Conservation (phyloP, 305 asterid species). For the Solanum hybrid region DNA sequence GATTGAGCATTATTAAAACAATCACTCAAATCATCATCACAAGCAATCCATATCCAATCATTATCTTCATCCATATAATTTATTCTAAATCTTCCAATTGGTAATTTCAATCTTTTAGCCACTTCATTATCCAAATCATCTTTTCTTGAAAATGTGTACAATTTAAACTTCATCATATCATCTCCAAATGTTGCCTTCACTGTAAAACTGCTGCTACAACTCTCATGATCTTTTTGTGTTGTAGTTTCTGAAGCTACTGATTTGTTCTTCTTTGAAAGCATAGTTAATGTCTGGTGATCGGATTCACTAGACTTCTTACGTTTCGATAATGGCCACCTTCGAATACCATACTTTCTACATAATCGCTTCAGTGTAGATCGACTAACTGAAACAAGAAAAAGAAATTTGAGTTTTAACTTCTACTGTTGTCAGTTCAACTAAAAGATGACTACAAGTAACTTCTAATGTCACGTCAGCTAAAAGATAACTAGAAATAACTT, state of each 20-base stretch:
- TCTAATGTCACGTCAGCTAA: background rate
- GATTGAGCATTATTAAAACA: conserved; percentile 2
- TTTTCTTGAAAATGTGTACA: background rate
- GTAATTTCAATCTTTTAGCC: background rate
- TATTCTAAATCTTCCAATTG: background rate
- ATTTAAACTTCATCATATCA: background rate
- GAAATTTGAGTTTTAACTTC: background rate
- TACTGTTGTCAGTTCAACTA: background rate
- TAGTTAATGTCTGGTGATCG: background rate
- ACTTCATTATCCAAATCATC: conserved; percentile 1
- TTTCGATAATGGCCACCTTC: conserved; percentile 64
- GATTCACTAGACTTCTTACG: background rate
- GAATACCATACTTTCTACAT: conserved; percentile 84
- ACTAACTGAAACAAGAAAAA: conserved; percentile 47
- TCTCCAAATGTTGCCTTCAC: conserved; percentile 8
- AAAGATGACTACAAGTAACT: background rate
- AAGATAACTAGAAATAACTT: background rate
- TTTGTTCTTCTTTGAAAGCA: background rate
- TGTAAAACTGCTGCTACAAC: background rate
- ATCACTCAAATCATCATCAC: conserved; percentile 7
- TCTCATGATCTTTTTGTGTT: background rate
- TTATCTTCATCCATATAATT: conserved; percentile 9
- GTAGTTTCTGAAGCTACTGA: background rate
- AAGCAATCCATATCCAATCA: conserved; percentile 6
- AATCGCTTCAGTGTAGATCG: conserved; percentile 89